phyloP scores from a whole-genome alignment of 768 basidiomycete genomes.

The Saitozyma podzolica region DNA sequence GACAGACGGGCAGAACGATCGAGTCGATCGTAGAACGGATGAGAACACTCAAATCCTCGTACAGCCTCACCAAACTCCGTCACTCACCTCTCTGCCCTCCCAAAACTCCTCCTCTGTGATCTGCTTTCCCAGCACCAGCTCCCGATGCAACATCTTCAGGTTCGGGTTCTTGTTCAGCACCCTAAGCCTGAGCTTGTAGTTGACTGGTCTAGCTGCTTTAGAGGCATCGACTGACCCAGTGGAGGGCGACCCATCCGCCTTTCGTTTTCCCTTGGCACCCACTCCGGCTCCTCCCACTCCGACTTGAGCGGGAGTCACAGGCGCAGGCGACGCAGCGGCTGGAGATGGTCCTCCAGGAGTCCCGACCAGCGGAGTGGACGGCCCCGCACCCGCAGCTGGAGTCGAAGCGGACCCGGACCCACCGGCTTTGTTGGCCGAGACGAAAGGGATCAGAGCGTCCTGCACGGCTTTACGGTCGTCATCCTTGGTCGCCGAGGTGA shows the following conservation, averaged over 20 bases:
- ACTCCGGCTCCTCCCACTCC: slow-evolving; percentile 11
- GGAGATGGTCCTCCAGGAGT: not conserved
- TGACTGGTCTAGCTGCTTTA: slow-evolving; percentile 7
- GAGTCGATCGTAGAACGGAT: too few species aligned
- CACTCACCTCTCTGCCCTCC: slow-evolving; percentile 84
- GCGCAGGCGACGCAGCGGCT: not conserved
- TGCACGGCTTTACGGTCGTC: slow-evolving; percentile 41
- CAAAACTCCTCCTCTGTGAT: slow-evolving; percentile 95
- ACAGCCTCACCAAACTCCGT: not conserved
- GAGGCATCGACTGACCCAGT: slow-evolving; percentile 5
- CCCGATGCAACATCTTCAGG: slow-evolving; percentile 75
- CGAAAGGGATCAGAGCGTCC: slow-evolving; percentile 43
- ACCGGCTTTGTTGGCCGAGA: slow-evolving; percentile 36
- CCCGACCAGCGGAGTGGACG: slow-evolving; percentile 4
- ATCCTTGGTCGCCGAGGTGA: slow-evolving; percentile 32
- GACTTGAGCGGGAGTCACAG: slow-evolving; percentile 4
- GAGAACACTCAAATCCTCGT: not conserved
- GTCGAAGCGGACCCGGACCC: slow-evolving; percentile 6
- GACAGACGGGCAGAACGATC: too few species aligned
- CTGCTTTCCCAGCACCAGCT: slow-evolving; percentile 67
- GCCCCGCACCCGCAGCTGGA: slow-evolving; percentile 2
- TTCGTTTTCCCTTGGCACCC: slow-evolving; percentile 29
- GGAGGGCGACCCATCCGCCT: slow-evolving; percentile 22
- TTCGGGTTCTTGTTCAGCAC: slow-evolving; percentile 77
- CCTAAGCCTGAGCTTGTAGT: slow-evolving; percentile 21